Percentiles rank a stretch among this genome's conserved stretches.
These are phyloP conservation scores for Ehretia macrophylla DNA, from an alignment of 257 asterid species.

Conservation along the genomic window DNA sequence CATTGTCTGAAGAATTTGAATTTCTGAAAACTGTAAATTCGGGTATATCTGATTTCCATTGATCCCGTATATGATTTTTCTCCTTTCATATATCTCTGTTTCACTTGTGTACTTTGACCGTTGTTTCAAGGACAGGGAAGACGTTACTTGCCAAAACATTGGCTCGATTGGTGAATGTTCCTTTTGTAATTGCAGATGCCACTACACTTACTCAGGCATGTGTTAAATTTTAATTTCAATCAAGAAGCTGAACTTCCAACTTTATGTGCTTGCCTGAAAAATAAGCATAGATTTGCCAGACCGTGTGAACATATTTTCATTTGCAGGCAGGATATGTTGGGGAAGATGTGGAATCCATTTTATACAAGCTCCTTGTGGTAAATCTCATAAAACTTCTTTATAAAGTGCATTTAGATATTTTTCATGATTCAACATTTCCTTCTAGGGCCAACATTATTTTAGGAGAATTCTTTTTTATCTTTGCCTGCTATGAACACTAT, in stretches of 20 bases:
- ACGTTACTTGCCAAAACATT: slow-evolving; percentile 96
- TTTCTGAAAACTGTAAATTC: background rate
- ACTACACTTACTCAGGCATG: slow-evolving; percentile 98
- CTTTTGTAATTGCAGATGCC: slow-evolving; percentile 98
- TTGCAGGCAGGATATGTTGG: slow-evolving; percentile 99
- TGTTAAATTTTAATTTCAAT: slow-evolving; percentile 10
- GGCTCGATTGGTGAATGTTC: slow-evolving; percentile 96
- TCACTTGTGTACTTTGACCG: slow-evolving; percentile 49
- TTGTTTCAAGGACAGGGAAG: slow-evolving; percentile 95
- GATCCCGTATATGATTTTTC: background rate
- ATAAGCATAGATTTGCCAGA: background rate
- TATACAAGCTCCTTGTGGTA: slow-evolving; percentile 89
- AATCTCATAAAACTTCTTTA: slow-evolving; percentile 12
- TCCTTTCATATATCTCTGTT: slow-evolving; percentile 34
- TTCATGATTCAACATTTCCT: background rate
- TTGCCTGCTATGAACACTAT: background rate
- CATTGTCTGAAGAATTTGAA: background rate
- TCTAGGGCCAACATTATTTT: no score
- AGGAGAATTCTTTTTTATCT: background rate
- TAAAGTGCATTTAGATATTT: background rate
- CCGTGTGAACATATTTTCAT: slow-evolving; percentile 11
- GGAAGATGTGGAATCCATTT: slow-evolving; percentile 97
- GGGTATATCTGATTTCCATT: slow-evolving; percentile 4
- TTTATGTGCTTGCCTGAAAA: background rate
- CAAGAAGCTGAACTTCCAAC: background rate